A percentile compares a stretch with the other conserved stretches of the same genome.
Conservation (phyloP, 2,329 filamentous ascomycete species). For the Aspergillus tamarii region DNA sequence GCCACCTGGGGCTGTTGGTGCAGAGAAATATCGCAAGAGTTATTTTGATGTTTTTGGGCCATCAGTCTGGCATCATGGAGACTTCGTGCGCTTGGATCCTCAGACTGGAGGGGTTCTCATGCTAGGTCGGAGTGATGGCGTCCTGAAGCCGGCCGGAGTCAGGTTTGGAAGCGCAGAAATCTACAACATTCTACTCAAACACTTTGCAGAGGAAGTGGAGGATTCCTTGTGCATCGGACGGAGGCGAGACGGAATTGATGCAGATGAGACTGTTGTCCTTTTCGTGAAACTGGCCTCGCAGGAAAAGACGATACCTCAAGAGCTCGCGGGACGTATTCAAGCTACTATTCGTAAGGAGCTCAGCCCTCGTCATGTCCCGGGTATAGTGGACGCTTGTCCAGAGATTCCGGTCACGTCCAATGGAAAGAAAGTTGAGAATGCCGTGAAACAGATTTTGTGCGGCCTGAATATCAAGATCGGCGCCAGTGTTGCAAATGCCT, state of each 20-base stretch:
- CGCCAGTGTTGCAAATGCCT: conserved; percentile 89
- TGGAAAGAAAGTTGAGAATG: conserved; percentile 97
- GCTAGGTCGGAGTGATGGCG: conserved; percentile 89
- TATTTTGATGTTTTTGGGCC: conserved; percentile 84
- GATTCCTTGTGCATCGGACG: conserved; percentile 88
- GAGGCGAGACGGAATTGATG: conserved; percentile 67
- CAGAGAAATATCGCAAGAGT: conserved; percentile 75
- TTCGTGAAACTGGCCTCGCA: conserved; percentile 74
- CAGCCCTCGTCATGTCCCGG: conserved; percentile 87
- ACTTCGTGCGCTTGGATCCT: conserved; percentile 77
- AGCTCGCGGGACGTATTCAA: conserved; percentile 67
- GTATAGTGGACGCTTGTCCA: conserved; percentile 76
- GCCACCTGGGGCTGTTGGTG: conserved; percentile 64
- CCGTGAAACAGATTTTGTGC: conserved; percentile 93
- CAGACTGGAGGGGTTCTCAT: conserved; percentile 79
- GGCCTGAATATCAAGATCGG: conserved; percentile 85
- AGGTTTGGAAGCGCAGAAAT: conserved; percentile 94
- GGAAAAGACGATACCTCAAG: conserved; percentile 55
- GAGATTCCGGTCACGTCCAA: conserved; percentile 92
- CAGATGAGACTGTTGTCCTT: conserved; percentile 83
- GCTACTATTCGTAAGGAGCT: conserved; percentile 72
- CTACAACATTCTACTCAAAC: conserved; percentile 86
- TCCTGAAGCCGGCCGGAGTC: conserved; percentile 89
- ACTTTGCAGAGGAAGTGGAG: conserved; percentile 76
- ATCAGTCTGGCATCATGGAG: conserved; percentile 85